Evolutionary conservation across 352 stramenopile species (phyloP), one percentile per base, ranked within the genome.

Genomic region (Globisporangium canariense): DNA sequence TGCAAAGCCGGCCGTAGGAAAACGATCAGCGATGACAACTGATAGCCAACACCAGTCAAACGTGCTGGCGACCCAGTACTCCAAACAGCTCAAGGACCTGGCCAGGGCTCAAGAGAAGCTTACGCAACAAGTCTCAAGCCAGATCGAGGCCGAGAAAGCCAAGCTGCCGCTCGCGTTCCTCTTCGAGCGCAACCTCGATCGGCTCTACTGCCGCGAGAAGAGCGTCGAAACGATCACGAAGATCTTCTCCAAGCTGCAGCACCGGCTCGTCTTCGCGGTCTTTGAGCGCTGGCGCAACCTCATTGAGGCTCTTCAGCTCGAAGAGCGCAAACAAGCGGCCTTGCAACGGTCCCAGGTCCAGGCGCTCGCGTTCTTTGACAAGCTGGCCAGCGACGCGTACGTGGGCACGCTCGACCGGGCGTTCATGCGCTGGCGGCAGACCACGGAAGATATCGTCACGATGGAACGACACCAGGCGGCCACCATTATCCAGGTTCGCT

Each of bases 201-300:
- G 73, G 8, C 73, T 68, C 3, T 89, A 91, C 64, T 89, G 80
- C 52, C 73, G 71, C 25, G 64, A 86, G 51, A 75, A 89, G 49
- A 75, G 80, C 28, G 55, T 91, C 4, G 62, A 54, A 11, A 77
- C 77, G 1, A 89, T 91, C 60, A 78, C 81, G 0, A 59, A 62
- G 2, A 89, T 91, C 66, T 93, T 91, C 55, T 68, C 76, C 3
- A 89, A 87, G 63, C 68, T 93, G 2, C 84, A 93, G 67, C 68
- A 86, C 18, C 75, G 77, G 14, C 63, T 89, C 45, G 49, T 89
- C 20, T 86, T 71, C 45, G 62, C 76, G 13, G 67, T 71, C 11
- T 85, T 85, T 41, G 50, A 64, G n/a, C 74, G 64, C 10, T 91
- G 82, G 84, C 34, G 68, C 11, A 58, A 62, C 22, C 69, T 74